phyloP scores from a whole-genome alignment of 1,284 basidiomycete genomes.

The Cryptococcus depauperatus region DNA sequence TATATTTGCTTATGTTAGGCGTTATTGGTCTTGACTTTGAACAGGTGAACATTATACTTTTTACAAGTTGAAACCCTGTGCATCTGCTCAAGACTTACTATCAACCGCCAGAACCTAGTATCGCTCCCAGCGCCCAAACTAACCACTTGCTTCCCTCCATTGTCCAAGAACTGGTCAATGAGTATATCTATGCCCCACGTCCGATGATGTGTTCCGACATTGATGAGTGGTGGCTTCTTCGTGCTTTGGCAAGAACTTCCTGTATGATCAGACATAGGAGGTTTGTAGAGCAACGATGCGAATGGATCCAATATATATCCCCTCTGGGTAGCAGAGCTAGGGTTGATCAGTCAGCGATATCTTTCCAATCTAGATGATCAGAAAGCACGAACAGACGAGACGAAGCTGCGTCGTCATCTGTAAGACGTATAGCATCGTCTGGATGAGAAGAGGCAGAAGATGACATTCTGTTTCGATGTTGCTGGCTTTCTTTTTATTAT shows the following conservation, averaged over 20 bases:
- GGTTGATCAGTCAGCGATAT: neutral
- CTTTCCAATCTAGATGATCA: neutral
- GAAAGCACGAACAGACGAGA: slow-evolving; percentile 57
- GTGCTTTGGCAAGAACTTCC: too few species aligned
- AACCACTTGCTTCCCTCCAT: slow-evolving; percentile 60
- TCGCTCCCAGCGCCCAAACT: slow-evolving; percentile 89
- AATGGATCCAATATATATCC: slow-evolving; percentile 69
- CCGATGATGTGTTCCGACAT: slow-evolving; percentile 85
- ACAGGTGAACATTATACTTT: neutral
- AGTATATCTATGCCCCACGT: slow-evolving; percentile 71
- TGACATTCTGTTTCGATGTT: too few species aligned
- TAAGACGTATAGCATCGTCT: slow-evolving; percentile 61
- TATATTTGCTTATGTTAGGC: slow-evolving; percentile 49
- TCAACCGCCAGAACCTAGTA: slow-evolving; percentile 82
- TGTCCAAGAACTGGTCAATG: slow-evolving; percentile 61
- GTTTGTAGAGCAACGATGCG: slow-evolving; percentile 53
- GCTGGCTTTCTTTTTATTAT: too few species aligned
- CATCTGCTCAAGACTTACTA: slow-evolving; percentile 61
- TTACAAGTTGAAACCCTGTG: neutral
- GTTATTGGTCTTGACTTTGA: slow-evolving; percentile 9
- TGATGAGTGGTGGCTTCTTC: slow-evolving; percentile 68
- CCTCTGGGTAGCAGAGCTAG: slow-evolving; percentile 58
- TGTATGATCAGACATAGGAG: slow-evolving; percentile 21
- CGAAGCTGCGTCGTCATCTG: slow-evolving; percentile 64
- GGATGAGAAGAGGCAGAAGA: too few species aligned